Conservation (phyloP, 768 basidiomycete genomes). For the Stropharia rugosoannulata region DNA sequence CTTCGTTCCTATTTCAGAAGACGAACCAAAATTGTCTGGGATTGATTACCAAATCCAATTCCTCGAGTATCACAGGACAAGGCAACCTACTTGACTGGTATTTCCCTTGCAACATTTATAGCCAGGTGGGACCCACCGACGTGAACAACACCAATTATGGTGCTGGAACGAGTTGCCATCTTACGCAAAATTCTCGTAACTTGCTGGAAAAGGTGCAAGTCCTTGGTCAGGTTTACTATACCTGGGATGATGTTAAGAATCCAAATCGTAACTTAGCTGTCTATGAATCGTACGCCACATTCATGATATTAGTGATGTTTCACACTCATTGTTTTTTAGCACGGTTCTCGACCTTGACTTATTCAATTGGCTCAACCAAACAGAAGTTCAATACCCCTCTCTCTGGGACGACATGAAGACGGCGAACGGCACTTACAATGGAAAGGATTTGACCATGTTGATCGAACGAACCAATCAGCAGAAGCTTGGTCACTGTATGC, state of each 20-base stretch:
- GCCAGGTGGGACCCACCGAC: constrained; percentile 61
- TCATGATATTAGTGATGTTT: background rate
- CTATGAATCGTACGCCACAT: constrained; percentile 76
- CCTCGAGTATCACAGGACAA: constrained; percentile 67
- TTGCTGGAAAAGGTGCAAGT: constrained; percentile 49
- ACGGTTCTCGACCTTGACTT: constrained; percentile 86
- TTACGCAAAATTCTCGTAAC: constrained; percentile 48
- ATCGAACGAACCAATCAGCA: constrained; percentile 72
- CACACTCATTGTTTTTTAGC: constrained; percentile 37
- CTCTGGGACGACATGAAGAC: constrained; percentile 79
- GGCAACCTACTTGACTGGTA: constrained; percentile 83
- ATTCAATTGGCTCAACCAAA: constrained; percentile 78
- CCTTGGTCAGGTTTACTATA: constrained; percentile 89
- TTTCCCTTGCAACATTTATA: constrained; percentile 93
- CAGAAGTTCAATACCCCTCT: constrained; percentile 80
- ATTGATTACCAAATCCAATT: constrained; percentile 69
- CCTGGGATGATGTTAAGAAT: constrained; percentile 83
- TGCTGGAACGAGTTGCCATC: constrained; percentile 70
- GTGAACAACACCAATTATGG: constrained; percentile 74
- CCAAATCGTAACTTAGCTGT: constrained; percentile 83
- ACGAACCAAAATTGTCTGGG: constrained; percentile 81
- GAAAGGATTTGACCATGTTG: constrained; percentile 86
- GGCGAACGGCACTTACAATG: constrained; percentile 71
- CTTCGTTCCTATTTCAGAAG: constrained; percentile 93
- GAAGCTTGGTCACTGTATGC: constrained; percentile 73